These are phyloP conservation scores for Carex arenaria DNA, from an alignment of 202 grass and related monocot species.

Conservation along the genomic window DNA sequence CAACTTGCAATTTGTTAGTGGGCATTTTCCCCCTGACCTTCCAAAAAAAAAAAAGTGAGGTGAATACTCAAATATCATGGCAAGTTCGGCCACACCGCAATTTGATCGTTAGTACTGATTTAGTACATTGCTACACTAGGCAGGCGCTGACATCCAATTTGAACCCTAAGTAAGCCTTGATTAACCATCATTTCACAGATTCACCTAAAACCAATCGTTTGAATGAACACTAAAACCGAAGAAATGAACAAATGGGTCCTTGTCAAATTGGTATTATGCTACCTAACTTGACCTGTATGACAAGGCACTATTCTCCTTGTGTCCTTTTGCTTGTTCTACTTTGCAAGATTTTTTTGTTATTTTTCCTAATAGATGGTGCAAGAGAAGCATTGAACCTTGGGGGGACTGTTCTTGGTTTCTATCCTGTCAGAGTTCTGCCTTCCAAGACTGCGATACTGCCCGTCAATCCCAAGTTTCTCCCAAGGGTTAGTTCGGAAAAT, in stretches of 20 bases:
- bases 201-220: not conserved
- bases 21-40: too few species aligned
- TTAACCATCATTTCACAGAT: not conserved
- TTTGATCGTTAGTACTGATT: not conserved
- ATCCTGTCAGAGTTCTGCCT: conserved; percentile 89
- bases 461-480: conserved; percentile 98
- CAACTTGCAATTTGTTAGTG: too few species aligned
- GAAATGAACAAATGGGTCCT: not conserved
- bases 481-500: conserved; percentile 39
- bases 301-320: not conserved
- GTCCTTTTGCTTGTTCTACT: not conserved
- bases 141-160: not conserved
- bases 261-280: not conserved
- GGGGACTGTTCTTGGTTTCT: conserved; percentile 82
- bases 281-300: conserved; percentile 7
- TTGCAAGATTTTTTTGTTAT: conserved; percentile 19
- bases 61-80: not conserved
- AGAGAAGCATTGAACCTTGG: conserved; percentile 68
- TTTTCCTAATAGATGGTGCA: conserved; percentile 47
- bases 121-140: not conserved
- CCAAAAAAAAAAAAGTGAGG: not conserved
- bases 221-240: not conserved
- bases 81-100: not conserved
- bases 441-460: conserved; percentile 96
- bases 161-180: not conserved